Conservation (phyloP, 1,139 yeast genomes). For the Geotrichum armillariae region DNA sequence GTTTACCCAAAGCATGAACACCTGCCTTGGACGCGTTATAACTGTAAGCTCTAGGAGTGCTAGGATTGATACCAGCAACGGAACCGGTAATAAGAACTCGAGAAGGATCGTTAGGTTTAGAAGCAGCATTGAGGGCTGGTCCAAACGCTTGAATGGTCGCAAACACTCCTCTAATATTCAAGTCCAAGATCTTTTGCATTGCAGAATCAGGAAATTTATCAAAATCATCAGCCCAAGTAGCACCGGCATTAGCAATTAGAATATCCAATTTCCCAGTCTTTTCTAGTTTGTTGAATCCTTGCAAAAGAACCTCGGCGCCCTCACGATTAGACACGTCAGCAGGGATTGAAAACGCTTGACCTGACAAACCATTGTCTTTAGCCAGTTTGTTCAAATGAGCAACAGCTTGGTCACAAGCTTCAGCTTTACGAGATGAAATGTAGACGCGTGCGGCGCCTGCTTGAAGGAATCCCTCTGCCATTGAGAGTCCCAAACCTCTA, state of each 20-base stretch:
- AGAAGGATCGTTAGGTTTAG: constrained; percentile 56
- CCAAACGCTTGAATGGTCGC: constrained; percentile 62
- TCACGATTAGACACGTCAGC: constrained; percentile 58
- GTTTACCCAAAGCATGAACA: constrained; percentile 66
- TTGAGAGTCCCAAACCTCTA: constrained; percentile 68
- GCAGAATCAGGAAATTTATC: constrained; percentile 64
- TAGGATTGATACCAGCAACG: constrained; percentile 46
- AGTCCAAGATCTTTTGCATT: constrained; percentile 60
- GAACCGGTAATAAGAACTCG: constrained; percentile 71
- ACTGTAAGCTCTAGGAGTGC: constrained; percentile 67
- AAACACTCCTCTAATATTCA: constrained; percentile 74
- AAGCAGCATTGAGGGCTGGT: constrained; percentile 55
- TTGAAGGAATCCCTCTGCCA: constrained; percentile 64
- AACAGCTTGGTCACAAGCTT: constrained; percentile 65
- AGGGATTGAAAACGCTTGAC: constrained; percentile 55
- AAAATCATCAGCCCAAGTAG: constrained; percentile 73
- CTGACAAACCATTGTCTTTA: constrained; percentile 43
- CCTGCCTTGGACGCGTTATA: constrained; percentile 79
- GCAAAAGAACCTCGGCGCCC: constrained; percentile 51
- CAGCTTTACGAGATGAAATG: constrained; percentile 64
- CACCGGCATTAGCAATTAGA: constrained; percentile 78
- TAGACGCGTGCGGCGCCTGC: constrained; percentile 66
- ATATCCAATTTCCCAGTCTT: constrained; percentile 53
- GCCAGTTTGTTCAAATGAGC: constrained; percentile 50
- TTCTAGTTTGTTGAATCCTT: constrained; percentile 46